Base-by-base conservation (phyloP, 75 land plant genomes). In the Cunninghamia lanceolata region DNA sequence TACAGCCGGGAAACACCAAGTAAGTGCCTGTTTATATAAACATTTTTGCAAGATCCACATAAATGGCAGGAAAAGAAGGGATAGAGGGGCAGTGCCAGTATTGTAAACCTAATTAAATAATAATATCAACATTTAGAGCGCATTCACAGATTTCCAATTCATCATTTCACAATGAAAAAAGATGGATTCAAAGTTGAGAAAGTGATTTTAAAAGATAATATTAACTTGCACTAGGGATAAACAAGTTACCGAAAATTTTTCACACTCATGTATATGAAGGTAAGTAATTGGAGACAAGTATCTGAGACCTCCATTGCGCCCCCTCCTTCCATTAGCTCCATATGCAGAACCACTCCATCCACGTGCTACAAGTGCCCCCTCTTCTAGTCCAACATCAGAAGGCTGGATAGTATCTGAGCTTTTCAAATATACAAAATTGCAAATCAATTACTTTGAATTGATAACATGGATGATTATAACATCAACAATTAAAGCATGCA, bases 321-420 rank as follows among this genome's bases (percentile, higher is more conserved):
- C 92, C 53, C 59, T 90, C 84, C 80, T 83, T 78, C 88, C 88
- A 90, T 93, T 90, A 47, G 85, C 84, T 74, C 82, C 89, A 85
- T 82, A 87, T 46, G 89, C 40, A 39, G 89, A 82, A 52, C 83
- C 94, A 42, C 85, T 87, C 93, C 94, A 89, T 35, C 59, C 85
- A 47, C 90, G 93, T 52, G 82, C 91, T 9, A 88, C 16, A 78
- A 91, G 91, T 81, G 90, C 93, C 53, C 87, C 93, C 71, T 93
- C 95, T 52, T 93, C 94, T 40, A 98, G 90, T 39, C 99, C 98
- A 56, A 98, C 99, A 89, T 98, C 93, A 83, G 94, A 89, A 79
- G 97, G 93, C 86, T 87, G 96, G 74, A 97, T 93, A 75, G 86
- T 90, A 82, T 96, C 99, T 97, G 94, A 2, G 25, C 13, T 43